Evolutionary conservation across 202 grass and related monocot species (phyloP), one percentile per base, ranked within the genome.

Genomic region (Dendrocalamus latiflorus): DNA sequence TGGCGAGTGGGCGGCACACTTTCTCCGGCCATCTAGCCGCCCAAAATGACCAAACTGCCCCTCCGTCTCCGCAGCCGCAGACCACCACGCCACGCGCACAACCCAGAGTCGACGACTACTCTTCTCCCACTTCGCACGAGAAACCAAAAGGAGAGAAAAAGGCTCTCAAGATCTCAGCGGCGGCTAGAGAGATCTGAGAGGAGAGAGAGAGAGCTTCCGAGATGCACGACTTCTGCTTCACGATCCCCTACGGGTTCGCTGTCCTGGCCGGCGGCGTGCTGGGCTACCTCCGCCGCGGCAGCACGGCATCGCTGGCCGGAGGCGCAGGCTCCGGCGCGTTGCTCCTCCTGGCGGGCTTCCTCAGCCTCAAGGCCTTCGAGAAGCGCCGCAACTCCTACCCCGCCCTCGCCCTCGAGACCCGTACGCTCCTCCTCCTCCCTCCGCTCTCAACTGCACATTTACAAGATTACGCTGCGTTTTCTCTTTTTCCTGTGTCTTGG

Each of bases 221-320:
- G 74, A 98, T 98, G 95, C 95, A 98, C 87, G 95, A 98, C 84
- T 98, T 98, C 89, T 98, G 95, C 91, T 95, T 98, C 83, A 98
- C 95, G 51, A 94, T 98, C 33, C 95, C 95, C 14, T 98, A 91
- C 83, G 95, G 95, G 6, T 76, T 91, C 60, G 81, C 89, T 1
- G 89, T 98, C 68, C 72, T 93, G 70, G 90, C 68, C 9, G 95
- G 92, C 72, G 95, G 95, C 51, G n/a, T 91, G 38, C 57, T 91
- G 5, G 95, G 92, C 33, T 98, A 91, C 79, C 62, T 84, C 73
- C 81, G 89, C 56, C 88, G 90, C 59, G 95, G 95, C 37, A 98
- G 95, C 90, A 91, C 89, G 6, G 92, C 92, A 0, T 98, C 95
- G 20, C 87, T 98, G 55, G 92, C 90, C 3, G 92, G 90, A 30